Percentiles rank a stretch among this genome's conserved stretches.
These are phyloP conservation scores for Tylopilus rubrobrunneus DNA, from an alignment of 768 basidiomycete genomes.

Conservation along the genomic window DNA sequence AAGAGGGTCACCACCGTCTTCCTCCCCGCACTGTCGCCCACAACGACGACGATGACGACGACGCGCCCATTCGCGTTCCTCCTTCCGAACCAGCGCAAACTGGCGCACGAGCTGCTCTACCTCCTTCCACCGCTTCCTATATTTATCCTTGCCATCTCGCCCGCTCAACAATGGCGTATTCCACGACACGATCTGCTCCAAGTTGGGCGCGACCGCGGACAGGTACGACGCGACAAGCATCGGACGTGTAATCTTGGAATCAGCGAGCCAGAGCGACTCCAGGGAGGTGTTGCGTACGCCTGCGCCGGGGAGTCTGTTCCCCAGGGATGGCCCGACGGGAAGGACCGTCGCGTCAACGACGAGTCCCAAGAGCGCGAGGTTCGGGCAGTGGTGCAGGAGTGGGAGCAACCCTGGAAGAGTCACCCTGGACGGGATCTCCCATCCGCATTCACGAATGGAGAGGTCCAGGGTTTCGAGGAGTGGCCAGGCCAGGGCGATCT, in stretches of 20 bases:
- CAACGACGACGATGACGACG: not conserved
- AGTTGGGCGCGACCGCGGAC: conserved; percentile 28
- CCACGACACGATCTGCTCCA: conserved; percentile 29
- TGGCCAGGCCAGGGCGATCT: conserved; percentile 28
- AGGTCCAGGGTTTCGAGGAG: conserved; percentile 26
- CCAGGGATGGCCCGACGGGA: conserved; percentile 1
- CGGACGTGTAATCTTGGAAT: conserved; percentile 26
- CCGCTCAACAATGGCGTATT: conserved; percentile 29
- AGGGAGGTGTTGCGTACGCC: conserved; percentile 24
- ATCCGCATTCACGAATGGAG: conserved; percentile 27
- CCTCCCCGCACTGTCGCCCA: not conserved
- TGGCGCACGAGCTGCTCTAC: conserved; percentile 21
- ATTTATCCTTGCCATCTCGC: conserved; percentile 22
- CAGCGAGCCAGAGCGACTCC: conserved; percentile 27
- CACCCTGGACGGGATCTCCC: conserved; percentile 28
- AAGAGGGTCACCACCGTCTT: not conserved
- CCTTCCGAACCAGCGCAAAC: conserved; percentile 16
- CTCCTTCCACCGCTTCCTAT: conserved; percentile 21
- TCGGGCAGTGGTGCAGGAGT: conserved; percentile 20
- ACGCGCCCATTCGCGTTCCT: conserved; percentile 21
- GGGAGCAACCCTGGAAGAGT: conserved; percentile 23
- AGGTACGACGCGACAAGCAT: conserved; percentile 25
- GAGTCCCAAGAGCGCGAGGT: conserved; percentile 24
- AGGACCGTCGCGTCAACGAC: conserved; percentile 27
- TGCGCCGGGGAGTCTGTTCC: conserved; percentile 8